Evolutionary conservation across 106 monocot genomes (phyloP).

Genomic region (Iris macrosiphon): DNA sequence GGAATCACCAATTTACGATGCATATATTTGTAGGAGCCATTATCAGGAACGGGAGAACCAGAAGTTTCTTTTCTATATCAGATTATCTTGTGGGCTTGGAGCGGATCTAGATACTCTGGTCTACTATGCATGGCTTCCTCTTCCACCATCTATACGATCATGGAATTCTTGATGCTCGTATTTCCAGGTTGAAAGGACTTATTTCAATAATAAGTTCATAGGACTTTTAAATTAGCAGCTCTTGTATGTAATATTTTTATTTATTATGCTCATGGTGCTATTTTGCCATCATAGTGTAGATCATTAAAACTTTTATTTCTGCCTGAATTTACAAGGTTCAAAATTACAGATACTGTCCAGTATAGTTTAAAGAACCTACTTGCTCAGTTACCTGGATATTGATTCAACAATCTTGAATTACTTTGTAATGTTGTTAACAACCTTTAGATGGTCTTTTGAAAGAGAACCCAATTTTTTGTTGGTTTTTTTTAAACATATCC

Average conservation of each 20-base stretch:
- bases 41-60: neutral
- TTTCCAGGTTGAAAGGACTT: slow-evolving; percentile 32
- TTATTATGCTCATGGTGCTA: neutral
- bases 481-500: no score
- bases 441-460: no score
- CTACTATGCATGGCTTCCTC: slow-evolving; percentile 37
- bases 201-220: neutral
- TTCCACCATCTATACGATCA: slow-evolving; percentile 29
- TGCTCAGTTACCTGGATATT: no score
- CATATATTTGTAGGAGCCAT: slow-evolving; percentile 11
- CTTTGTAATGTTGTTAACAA: no score
- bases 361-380: neutral
- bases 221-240: neutral
- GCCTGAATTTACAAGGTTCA: no score
- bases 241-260: neutral
- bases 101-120: slow-evolving; percentile 48
- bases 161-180: slow-evolving; percentile 33
- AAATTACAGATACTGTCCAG: no score
- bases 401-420: no score
- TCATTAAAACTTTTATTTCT: no score
- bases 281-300: no score
- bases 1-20: no score
- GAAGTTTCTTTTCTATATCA: slow-evolving; percentile 25
- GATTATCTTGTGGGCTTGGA: slow-evolving; percentile 39
- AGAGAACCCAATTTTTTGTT: no score